A percentile compares a stretch with the other conserved stretches of the same genome.
These are phyloP conservation scores for Penicillium dipodomyicola DNA, from an alignment of 495 filamentous ascomycete species.

Conservation along the genomic window DNA sequence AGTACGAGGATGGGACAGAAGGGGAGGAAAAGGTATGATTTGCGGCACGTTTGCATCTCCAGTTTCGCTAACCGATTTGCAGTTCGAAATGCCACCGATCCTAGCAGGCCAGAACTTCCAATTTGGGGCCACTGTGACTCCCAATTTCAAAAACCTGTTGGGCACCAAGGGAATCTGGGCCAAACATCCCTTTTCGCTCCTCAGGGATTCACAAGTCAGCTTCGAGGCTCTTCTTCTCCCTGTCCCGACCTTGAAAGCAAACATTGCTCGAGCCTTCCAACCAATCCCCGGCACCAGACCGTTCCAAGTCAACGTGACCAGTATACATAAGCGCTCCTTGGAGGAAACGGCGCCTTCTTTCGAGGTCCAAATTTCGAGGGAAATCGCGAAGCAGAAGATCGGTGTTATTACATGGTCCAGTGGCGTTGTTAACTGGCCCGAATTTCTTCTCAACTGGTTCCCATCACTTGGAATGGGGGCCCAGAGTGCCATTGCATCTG, in stretches of 20 bases:
- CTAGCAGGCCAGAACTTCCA: constrained; percentile 29
- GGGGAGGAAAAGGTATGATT: constrained; percentile 26
- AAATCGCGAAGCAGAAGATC: constrained; percentile 32
- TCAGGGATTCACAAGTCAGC: constrained; percentile 31
- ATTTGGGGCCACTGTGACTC: constrained; percentile 35
- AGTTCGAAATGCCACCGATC: constrained; percentile 34
- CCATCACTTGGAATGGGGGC: constrained; percentile 25
- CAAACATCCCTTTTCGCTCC: constrained; percentile 30
- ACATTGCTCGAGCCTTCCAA: constrained; percentile 29
- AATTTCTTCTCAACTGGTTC: constrained; percentile 25
- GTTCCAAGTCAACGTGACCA: constrained; percentile 31
- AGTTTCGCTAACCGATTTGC: constrained; percentile 10
- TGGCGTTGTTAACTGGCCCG: constrained; percentile 38
- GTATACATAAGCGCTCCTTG: constrained; percentile 29
- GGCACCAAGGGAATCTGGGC: constrained; percentile 30
- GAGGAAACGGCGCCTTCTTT: constrained; percentile 30
- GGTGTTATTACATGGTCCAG: constrained; percentile 39
- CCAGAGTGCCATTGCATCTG: constrained; percentile 19
- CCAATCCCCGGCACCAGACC: constrained; percentile 37
- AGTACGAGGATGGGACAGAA: constrained; percentile 28
- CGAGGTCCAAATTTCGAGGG: constrained; percentile 30
- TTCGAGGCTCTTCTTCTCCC: constrained; percentile 33
- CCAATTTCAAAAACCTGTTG: constrained; percentile 27
- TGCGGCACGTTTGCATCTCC: background rate
- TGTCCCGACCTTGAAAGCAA: constrained; percentile 28